Evolutionary conservation across 345 rosid genomes (phyloP), one percentile per base, ranked within the genome.

Genomic region (Arabis alpina): DNA sequence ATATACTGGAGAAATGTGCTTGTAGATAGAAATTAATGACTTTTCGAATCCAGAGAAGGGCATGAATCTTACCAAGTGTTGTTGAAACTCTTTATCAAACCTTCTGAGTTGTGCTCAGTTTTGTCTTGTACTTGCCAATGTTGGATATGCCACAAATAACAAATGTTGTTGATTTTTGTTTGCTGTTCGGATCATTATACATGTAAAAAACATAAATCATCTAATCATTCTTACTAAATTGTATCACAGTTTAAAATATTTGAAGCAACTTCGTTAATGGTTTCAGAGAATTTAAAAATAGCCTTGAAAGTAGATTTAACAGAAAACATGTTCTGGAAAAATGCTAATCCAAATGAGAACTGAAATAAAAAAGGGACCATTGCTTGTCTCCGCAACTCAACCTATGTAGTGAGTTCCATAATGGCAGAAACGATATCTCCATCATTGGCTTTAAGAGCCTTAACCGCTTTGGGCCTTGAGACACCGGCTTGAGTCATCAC

Each of bases 401-500:
- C 66, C 61, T 82, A 90, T 34, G 86, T 85, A 49, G 98, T 92
- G 61, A 92, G 96, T 76, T 89, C 98, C 98, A 92, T 92, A 68
- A 92, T 92, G 24, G 98, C 98, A 9, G 92, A 82, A 70, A 92
- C 98, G 58, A 92, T 92, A 69, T 92, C 98, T 12, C 96, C 96
- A 36, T 74, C 68, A 66, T 64, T 80, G 3, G 84, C 56, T 80
- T 85, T 89, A 71, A 92, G 92, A 48, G 98, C 96, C 80, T 82
- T 89, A 37, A 85, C 86, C 28, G 96, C 98, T 74, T 82, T 92
- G 76, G 75, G 14, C 85, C 77, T 85, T 0, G 92, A 71, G 7
- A 88, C 92, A 61, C 94, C 88, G 3, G 97, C 94, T 76, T 91
- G 97, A 61, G 97, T 91, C 94, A 91, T 84, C 23, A 91, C 97